Conservation (phyloP, 1,139 yeast genomes). For the Yamadazyma pseudoaaseri region DNA sequence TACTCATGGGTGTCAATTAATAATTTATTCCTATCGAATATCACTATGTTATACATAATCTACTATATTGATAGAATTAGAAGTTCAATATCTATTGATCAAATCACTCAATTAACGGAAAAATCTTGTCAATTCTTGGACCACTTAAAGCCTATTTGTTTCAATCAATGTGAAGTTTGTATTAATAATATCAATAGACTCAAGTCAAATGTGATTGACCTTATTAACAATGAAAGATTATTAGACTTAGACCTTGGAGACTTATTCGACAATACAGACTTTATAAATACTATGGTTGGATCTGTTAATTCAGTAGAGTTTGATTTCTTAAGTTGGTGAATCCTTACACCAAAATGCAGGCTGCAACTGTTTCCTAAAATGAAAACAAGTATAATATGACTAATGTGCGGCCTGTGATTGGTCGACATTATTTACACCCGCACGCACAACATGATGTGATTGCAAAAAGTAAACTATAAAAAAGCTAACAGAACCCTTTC, state of each 20-base stretch:
- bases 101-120: background rate
- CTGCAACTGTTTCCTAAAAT: conserved; percentile 7
- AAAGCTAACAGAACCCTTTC: no score
- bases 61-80: conserved; percentile 63
- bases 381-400: conserved; percentile 4
- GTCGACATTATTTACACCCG: no score
- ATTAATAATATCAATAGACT: conserved; percentile 7
- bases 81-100: conserved; percentile 4
- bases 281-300: conserved; percentile 12
- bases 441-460: no score
- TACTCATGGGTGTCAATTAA: conserved; percentile 94
- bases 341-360: no score
- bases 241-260: conserved; percentile 3
- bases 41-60: conserved; percentile 71
- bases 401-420: conserved; percentile 15
- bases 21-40: conserved; percentile 81
- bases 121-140: conserved; percentile 1
- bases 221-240: conserved; percentile 6
- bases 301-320: conserved; percentile 6
- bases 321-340: conserved; percentile 3
- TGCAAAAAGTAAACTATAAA: no score
- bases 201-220: conserved; percentile 5
- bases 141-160: conserved; percentile 7
- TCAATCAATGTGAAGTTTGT: conserved; percentile 8
- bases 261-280: conserved; percentile 10